A percentile compares a stretch with the other conserved stretches of the same genome.
These are phyloP conservation scores for Capsicum baccatum DNA, from an alignment of 257 asterid genomes.

Conservation along the genomic window DNA sequence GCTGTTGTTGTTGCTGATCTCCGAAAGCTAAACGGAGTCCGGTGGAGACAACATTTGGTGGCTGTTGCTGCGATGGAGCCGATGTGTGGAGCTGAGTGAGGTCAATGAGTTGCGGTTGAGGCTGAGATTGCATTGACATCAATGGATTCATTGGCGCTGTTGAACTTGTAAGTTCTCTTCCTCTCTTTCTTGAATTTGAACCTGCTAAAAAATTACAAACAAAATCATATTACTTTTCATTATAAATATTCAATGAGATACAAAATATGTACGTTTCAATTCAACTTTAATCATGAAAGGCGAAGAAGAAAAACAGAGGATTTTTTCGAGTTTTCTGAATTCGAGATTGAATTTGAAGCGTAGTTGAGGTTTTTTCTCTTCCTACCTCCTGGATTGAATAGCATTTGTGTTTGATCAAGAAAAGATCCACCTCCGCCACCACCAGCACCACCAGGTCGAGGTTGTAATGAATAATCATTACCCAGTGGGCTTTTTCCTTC, in stretches of 20 bases:
- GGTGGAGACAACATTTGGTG: constrained; percentile 45
- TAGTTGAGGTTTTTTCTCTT: not conserved
- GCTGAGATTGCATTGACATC: constrained; percentile 37
- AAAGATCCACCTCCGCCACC: constrained; percentile 32
- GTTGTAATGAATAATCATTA: constrained; percentile 38
- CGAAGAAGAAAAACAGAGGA: not conserved
- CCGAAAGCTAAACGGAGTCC: constrained; percentile 54
- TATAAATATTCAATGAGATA: not conserved
- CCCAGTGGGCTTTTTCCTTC: constrained; percentile 41
- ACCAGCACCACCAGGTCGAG: constrained; percentile 23
- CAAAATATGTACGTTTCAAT: not conserved
- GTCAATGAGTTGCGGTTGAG: constrained; percentile 39
- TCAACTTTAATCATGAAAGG: not conserved
- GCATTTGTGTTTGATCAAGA: constrained; percentile 45
- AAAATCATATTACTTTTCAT: not conserved
- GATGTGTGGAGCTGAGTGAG: constrained; percentile 42
- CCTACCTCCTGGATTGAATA: constrained; percentile 48
- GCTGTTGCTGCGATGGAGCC: constrained; percentile 21
- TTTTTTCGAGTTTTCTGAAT: not conserved
- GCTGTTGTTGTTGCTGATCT: constrained; percentile 34
- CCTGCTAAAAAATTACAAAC: constrained; percentile 29
- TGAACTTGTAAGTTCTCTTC: constrained; percentile 37
- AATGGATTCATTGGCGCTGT: constrained; percentile 33
- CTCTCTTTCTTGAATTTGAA: constrained; percentile 42
- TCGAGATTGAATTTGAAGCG: not conserved